Evolutionary conservation across 345 rosid species (phyloP), one percentile per base, ranked within the genome.

Genomic region (Bruguiera parviflora): DNA sequence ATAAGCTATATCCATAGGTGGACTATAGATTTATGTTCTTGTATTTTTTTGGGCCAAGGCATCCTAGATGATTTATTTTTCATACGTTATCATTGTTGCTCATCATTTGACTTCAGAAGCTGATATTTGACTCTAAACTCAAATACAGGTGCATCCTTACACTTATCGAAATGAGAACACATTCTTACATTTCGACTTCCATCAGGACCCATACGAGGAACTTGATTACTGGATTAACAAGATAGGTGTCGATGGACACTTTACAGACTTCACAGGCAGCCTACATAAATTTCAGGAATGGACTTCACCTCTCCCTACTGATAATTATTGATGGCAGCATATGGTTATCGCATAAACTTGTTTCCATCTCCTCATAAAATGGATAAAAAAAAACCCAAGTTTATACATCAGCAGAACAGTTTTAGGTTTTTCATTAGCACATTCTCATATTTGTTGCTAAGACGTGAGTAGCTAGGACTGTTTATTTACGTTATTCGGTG

Each of bases 261-360:
- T 95, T 70, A 95, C 99, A 29, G 99, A 95, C 75, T 92, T 90
- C 83, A 83, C 99, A 0, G 94, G 96, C 58, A 90, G 96, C 77
- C 84, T 92, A n/a, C 91, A 87, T 53, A 78, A 76, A 21, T 90
- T 51, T 63, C 93, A 86, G 76, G 89, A 92, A 66, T 73, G 76
- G 90, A 66, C 77, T 35, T 71, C 88, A 27, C 86, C 95, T 56
- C 75, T 78, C 20, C 51, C 81, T 21, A 35, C 64, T 33, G 71
- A 67, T 32, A 67, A 65, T 37, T 22, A 51, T 59, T 22, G 75
- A 75, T 9, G 37, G 33, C 1, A 69, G 15, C 46, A 71, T 85
- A n/a, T 73, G 76, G 60, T 24, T 87, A 20, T 37, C 85, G 83
- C 69, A 71, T 65, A 78, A 84, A 57, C 81, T 87, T 73, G 76